Conservation (phyloP, 805 yeast genomes). For the Hermanozyma aechmeae region DNA sequence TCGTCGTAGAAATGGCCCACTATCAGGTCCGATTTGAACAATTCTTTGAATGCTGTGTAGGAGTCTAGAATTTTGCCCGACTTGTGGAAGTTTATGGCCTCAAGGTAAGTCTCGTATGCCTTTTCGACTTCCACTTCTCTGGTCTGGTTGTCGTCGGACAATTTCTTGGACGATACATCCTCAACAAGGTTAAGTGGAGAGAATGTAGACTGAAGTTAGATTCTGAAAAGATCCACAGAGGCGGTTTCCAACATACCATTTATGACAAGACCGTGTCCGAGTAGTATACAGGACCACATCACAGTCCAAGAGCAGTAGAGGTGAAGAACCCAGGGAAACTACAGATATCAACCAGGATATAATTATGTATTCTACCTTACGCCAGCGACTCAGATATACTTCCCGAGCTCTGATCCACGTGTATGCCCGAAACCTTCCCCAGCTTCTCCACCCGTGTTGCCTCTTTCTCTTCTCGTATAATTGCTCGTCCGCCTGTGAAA, state of each 20-base stretch:
- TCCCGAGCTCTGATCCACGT: no score
- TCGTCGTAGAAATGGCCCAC: slow-evolving; percentile 33
- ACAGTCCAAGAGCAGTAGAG: no score
- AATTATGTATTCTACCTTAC: no score
- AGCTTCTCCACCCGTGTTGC: background rate
- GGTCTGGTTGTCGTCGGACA: slow-evolving; percentile 72
- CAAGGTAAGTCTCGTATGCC: slow-evolving; percentile 67
- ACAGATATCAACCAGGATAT: no score
- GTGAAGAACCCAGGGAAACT: no score
- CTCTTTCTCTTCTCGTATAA: slow-evolving; percentile 16
- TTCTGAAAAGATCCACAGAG: no score
- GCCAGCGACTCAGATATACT: no score
- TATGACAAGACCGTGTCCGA: no score
- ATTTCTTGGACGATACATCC: slow-evolving; percentile 57
- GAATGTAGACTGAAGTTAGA: slow-evolving; percentile 45
- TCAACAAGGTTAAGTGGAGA: slow-evolving; percentile 72
- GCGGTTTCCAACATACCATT: no score
- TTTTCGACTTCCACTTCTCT: slow-evolving; percentile 86
- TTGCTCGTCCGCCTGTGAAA: slow-evolving; percentile 1
- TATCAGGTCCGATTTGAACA: slow-evolving; percentile 65
- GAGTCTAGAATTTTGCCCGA: slow-evolving; percentile 40
- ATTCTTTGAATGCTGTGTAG: slow-evolving; percentile 42
- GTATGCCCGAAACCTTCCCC: no score
- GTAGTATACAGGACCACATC: no score
- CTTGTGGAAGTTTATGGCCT: slow-evolving; percentile 59